A percentile compares a stretch with the other conserved stretches of the same genome.
These are phyloP conservation scores for Pilasporangium apinafurcum DNA, from an alignment of 352 stramenopile genomes.

Conservation along the genomic window DNA sequence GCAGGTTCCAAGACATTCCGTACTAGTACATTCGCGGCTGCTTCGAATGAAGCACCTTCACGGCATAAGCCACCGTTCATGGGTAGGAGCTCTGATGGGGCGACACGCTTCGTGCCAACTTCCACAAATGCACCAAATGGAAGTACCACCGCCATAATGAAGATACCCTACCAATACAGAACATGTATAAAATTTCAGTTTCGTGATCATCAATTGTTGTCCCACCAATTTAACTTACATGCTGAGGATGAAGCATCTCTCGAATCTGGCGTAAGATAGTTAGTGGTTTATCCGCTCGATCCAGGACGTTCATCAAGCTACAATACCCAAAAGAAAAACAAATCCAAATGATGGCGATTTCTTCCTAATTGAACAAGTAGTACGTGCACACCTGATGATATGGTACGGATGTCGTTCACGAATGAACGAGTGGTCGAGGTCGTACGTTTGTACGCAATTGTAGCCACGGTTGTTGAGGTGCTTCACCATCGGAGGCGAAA, in stretches of 20 bases:
- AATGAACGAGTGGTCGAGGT: slow-evolving; percentile 65
- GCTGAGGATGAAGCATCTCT: slow-evolving; percentile 61
- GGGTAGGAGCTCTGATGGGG: slow-evolving; percentile 51
- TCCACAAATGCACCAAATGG: slow-evolving; percentile 82
- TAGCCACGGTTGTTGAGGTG: slow-evolving; percentile 70
- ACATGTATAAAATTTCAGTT: background rate
- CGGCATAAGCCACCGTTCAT: slow-evolving; percentile 62
- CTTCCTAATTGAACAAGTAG: background rate
- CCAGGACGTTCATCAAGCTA: slow-evolving; percentile 80
- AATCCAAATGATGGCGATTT: too few species aligned
- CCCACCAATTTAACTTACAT: too few species aligned
- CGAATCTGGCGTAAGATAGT: slow-evolving; percentile 78
- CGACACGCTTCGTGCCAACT: slow-evolving; percentile 54
- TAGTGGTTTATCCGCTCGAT: slow-evolving; percentile 70
- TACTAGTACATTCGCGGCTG: slow-evolving; percentile 45
- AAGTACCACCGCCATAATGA: slow-evolving; percentile 73
- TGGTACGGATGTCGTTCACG: slow-evolving; percentile 61
- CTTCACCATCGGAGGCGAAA: slow-evolving; percentile 74
- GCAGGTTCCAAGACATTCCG: slow-evolving; percentile 60
- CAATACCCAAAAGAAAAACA: background rate
- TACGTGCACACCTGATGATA: slow-evolving; percentile 65
- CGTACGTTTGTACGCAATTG: slow-evolving; percentile 67
- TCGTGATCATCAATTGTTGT: too few species aligned
- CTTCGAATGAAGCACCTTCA: slow-evolving; percentile 63
- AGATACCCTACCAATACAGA: slow-evolving; percentile 38